A percentile compares a stretch with the other conserved stretches of the same genome.
phyloP scores from a whole-genome alignment of 345 rosid genomes.

The Rhizophora mangle region DNA sequence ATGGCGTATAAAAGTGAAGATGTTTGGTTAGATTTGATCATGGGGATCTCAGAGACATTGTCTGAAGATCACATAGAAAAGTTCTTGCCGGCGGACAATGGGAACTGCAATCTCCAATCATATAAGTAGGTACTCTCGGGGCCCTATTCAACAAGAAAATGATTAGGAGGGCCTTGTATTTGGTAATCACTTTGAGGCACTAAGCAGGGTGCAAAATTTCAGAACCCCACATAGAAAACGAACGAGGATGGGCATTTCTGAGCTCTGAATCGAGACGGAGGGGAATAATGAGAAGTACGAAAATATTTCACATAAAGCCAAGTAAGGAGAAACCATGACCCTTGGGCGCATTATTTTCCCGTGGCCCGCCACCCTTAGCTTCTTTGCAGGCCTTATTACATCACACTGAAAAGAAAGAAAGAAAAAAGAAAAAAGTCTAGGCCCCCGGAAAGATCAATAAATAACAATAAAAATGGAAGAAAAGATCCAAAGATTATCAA shows the following conservation, averaged over 20 bases:
- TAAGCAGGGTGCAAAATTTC: too few species aligned
- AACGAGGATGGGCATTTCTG: too few species aligned
- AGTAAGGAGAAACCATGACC: constrained; percentile 19
- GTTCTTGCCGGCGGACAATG: too few species aligned
- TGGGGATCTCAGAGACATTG: too few species aligned
- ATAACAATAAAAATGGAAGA: constrained; percentile 9
- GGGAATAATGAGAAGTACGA: neutral
- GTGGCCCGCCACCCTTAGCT: constrained; percentile 26
- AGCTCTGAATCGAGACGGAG: too few species aligned
- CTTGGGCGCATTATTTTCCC: constrained; percentile 30
- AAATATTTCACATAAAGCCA: constrained; percentile 10
- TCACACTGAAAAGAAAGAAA: neutral
- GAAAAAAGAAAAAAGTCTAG: constrained; percentile 4
- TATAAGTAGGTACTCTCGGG: neutral
- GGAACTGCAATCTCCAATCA: neutral
- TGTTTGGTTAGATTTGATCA: too few species aligned
- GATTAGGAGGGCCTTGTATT: neutral
- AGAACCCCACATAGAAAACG: neutral
- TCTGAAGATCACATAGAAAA: too few species aligned
- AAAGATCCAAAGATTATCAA: constrained; percentile 50
- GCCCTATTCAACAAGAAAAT: neutral
- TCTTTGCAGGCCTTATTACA: constrained; percentile 48
- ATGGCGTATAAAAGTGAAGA: too few species aligned
- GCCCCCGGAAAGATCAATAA: constrained; percentile 18
- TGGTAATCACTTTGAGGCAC: neutral